Conservation (phyloP, 2,329 filamentous ascomycete species). For the Aspergillus oerlinghausenensis region DNA sequence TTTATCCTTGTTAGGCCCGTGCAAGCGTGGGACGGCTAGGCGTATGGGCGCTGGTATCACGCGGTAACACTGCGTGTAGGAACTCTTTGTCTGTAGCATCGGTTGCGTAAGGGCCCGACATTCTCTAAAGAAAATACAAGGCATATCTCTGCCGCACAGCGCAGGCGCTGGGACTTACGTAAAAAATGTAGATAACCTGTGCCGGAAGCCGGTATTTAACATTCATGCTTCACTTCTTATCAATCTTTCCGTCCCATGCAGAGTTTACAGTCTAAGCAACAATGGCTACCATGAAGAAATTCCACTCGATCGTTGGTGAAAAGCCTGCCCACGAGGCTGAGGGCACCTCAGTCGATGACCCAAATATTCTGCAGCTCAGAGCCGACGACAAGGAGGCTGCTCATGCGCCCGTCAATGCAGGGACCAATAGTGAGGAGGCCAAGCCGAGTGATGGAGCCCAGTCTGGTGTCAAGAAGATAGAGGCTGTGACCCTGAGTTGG, state of each 20-base stretch:
- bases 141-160: no score
- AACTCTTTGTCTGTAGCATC: no score
- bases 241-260: background rate
- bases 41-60: no score
- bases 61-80: no score
- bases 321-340: background rate
- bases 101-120: no score
- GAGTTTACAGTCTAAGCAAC: background rate
- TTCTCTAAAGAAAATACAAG: no score
- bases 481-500: conserved; percentile 45
- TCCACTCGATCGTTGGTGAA: background rate
- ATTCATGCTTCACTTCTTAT: no score
- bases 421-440: background rate
- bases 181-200: no score
- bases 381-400: background rate
- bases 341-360: background rate
- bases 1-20: no score
- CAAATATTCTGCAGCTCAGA: background rate
- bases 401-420: background rate
- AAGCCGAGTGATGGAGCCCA: conserved; percentile 14
- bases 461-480: conserved; percentile 39
- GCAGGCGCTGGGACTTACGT: no score
- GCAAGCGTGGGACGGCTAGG: no score
- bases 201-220: no score
- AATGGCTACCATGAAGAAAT: background rate